phyloP scores from a whole-genome alignment of 768 basidiomycete species.

The Suillus tomentosus region DNA sequence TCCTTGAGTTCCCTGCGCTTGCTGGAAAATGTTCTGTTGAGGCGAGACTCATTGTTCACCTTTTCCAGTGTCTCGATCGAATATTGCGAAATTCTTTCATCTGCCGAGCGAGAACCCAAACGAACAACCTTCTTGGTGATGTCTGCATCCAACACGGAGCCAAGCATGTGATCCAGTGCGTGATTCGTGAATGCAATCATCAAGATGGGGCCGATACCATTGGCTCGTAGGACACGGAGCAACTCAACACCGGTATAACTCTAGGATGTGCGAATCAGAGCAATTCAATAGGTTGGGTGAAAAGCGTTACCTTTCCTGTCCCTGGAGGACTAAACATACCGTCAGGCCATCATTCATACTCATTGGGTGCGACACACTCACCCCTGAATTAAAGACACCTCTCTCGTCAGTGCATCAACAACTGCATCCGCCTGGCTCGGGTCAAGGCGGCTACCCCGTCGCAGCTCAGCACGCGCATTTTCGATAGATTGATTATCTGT shows the following conservation, averaged over 20 bases:
- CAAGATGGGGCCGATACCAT: constrained; percentile 53
- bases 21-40: constrained; percentile 36
- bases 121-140: constrained; percentile 70
- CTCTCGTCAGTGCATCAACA: constrained; percentile 57
- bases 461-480: constrained; percentile 49
- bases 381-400: constrained; percentile 75
- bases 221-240: constrained; percentile 61
- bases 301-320: constrained; percentile 62
- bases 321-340: constrained; percentile 61
- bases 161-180: constrained; percentile 73
- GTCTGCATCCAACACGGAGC: constrained; percentile 59
- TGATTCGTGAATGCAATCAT: constrained; percentile 77
- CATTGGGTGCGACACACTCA: constrained; percentile 28
- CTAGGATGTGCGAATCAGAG: constrained; percentile 32
- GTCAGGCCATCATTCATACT: neutral
- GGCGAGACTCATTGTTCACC: constrained; percentile 41
- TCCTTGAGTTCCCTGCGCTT: constrained; percentile 44
- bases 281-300: neutral
- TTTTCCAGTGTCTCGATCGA: constrained; percentile 61
- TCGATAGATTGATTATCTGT: constrained; percentile 46
- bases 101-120: constrained; percentile 63
- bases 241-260: constrained; percentile 72
- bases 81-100: constrained; percentile 61
- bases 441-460: constrained; percentile 56
- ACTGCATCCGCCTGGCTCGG: constrained; percentile 72